Percentiles rank a stretch among this genome's conserved stretches.
These are phyloP conservation scores for Talaromyces wortmannii DNA, from an alignment of 495 filamentous ascomycete genomes.

Conservation along the genomic window DNA sequence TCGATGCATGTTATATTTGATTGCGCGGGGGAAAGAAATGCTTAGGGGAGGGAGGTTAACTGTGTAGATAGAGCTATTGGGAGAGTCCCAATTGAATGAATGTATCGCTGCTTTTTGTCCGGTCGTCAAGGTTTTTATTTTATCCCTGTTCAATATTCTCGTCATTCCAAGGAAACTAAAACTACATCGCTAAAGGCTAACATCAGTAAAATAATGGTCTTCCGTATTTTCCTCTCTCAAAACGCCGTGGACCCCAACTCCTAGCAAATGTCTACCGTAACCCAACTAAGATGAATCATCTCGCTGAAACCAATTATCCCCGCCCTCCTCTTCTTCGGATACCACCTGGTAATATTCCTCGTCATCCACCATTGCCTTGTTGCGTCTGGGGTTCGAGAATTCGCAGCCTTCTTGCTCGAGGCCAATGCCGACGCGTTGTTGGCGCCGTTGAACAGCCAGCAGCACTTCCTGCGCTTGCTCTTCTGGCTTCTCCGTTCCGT, in stretches of 20 bases:
- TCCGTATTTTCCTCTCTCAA: too few relatives aligned
- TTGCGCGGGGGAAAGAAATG: not conserved
- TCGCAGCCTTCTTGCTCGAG: conserved; percentile 38
- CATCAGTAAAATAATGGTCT: too few relatives aligned
- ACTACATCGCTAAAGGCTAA: too few relatives aligned
- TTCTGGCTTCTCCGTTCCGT: conserved; percentile 28
- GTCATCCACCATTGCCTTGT: conserved; percentile 31
- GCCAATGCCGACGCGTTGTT: conserved; percentile 38
- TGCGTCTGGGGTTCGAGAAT: conserved; percentile 29
- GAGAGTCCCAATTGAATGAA: too few relatives aligned
- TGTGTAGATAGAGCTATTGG: too few relatives aligned
- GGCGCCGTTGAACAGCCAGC: conserved; percentile 32
- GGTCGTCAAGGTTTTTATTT: too few relatives aligned
- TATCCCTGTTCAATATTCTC: too few relatives aligned
- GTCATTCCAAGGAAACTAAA: too few relatives aligned
- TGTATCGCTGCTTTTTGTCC: too few relatives aligned
- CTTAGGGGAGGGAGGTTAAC: too few relatives aligned
- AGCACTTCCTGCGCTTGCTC: conserved; percentile 31
- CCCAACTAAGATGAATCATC: not conserved
- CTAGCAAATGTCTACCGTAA: too few relatives aligned
- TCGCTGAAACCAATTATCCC: not conserved
- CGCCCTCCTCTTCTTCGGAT: conserved; percentile 6
- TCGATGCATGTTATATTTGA: not conserved
- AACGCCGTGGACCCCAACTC: too few relatives aligned
- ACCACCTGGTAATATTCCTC: conserved; percentile 32